Base-by-base conservation (phyloP, 306 rosid genomes). In the Casuarina cunninghamiana region DNA sequence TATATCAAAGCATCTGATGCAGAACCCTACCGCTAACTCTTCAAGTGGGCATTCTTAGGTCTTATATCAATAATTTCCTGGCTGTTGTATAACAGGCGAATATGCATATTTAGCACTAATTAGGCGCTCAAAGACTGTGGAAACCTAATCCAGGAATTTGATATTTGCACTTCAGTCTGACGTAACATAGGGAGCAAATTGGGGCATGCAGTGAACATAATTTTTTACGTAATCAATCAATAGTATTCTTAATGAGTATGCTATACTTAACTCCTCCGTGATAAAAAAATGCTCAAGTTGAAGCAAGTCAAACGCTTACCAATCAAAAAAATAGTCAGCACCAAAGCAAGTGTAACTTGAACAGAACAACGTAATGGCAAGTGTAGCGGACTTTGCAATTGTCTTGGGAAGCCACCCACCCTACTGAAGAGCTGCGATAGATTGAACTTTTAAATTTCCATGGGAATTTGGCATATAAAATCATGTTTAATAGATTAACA, bases 291-390 rank as follows among this genome's bases (percentile, higher is more conserved):
- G 75, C 44, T 74, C 46, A 57, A 53, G 50, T 65, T 83, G 60
- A 75, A 79, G 77, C 61, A 80, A 83, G 79, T 54, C 42, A 78
- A 84, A 51, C 75, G 81, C 96, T 83, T 88, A 94, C 98, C 96
- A 62, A 92, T 79, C 46, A 94, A 80, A 82, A 94, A 91, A 63
- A 94, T 77, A 72, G 94, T 85, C 80, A 94, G 82, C 94, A 92
- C 85, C 62, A 94, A 84, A 84, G 86, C 92, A 43, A 94, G 94
- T 50, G 88, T 92, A 72, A 86, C 86, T 90, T 87, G 90, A 77
- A 89, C 77, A 78, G 97, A 84, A 83, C 91, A 82, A 70, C 94
- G 84, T 69, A 81, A 55, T 60, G 86, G 91, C 81, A 84, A 61
- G 17, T 81, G 87, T 35, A 77, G 67, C 38, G 94, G 87, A 79